Conservation (phyloP, 2,329 filamentous ascomycete species). For the Hypomyces perniciosus region DNA sequence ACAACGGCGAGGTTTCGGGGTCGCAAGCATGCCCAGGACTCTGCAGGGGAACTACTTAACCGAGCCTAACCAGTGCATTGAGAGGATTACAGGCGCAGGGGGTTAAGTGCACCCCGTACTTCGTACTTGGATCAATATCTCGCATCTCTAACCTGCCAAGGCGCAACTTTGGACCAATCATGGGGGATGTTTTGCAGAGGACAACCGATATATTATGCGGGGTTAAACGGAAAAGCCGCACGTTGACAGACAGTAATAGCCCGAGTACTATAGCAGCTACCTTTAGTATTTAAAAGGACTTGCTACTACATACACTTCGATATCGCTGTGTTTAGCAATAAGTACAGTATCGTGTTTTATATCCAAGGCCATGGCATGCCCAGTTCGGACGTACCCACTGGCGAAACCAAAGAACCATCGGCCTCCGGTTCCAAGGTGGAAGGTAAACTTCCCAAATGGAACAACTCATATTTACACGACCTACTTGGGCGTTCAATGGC, state of each 20-base stretch:
- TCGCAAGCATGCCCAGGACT: too few species aligned
- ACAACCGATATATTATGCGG: not conserved
- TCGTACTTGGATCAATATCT: too few species aligned
- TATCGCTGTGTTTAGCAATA: not conserved
- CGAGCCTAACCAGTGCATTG: too few species aligned
- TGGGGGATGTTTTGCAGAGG: not conserved
- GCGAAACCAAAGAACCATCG: constrained; percentile 23
- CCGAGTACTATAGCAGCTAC: not conserved
- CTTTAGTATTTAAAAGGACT: not conserved
- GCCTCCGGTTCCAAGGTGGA: constrained; percentile 26
- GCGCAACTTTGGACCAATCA: too few species aligned
- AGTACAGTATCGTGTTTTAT: not conserved
- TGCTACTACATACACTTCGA: not conserved
- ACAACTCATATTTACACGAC: constrained; percentile 19
- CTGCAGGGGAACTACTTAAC: too few species aligned
- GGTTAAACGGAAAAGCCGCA: not conserved
- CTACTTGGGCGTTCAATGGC: constrained; percentile 25
- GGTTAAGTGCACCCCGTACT: too few species aligned
- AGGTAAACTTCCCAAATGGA: constrained; percentile 16
- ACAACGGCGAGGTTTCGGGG: too few species aligned
- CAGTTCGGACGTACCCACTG: constrained; percentile 22
- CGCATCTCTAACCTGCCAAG: too few species aligned
- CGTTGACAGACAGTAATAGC: not conserved
- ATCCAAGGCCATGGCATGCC: constrained; percentile 1
- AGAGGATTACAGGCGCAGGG: too few species aligned